Evolutionary conservation across 345 rosid genomes (phyloP).

Genomic region (Murraya paniculata): DNA sequence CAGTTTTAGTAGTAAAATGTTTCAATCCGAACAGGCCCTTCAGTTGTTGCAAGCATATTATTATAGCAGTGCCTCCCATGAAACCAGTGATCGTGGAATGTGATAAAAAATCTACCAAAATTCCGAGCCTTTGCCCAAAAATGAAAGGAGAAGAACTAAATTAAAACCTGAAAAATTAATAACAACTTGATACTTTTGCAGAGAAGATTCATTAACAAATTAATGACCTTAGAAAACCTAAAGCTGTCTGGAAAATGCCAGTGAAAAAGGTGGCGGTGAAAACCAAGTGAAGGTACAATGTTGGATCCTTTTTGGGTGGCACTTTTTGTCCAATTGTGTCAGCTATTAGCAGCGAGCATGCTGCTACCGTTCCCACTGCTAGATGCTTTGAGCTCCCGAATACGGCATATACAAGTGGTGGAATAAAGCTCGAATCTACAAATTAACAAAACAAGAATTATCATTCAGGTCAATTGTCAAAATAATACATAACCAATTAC

Average conservation of each 20-base stretch:
- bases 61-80: constrained; percentile 84
- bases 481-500: neutral
- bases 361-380: constrained; percentile 88
- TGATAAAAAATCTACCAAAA: constrained; percentile 84
- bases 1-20: constrained; percentile 69
- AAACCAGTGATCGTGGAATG: constrained; percentile 92
- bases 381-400: constrained; percentile 85
- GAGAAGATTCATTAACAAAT: too few species aligned
- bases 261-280: constrained; percentile 76
- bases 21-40: constrained; percentile 74
- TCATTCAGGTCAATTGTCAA: neutral
- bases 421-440: constrained; percentile 87
- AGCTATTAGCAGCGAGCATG: constrained; percentile 60
- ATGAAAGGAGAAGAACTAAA: neutral
- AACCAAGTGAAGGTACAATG: constrained; percentile 64
- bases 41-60: constrained; percentile 77
- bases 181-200: too few species aligned
- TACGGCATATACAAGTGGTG: constrained; percentile 71
- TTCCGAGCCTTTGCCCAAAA: constrained; percentile 52
- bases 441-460: neutral
- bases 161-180: too few species aligned
- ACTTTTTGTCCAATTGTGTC: constrained; percentile 46
- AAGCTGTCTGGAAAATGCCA: constrained; percentile 59
- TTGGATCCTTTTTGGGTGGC: constrained; percentile 38
- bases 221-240: constrained; percentile 60